These are phyloP conservation scores for Hyaloperonospora arabidopsidis DNA, from an alignment of 352 stramenopile genomes.

Conservation along the genomic window DNA sequence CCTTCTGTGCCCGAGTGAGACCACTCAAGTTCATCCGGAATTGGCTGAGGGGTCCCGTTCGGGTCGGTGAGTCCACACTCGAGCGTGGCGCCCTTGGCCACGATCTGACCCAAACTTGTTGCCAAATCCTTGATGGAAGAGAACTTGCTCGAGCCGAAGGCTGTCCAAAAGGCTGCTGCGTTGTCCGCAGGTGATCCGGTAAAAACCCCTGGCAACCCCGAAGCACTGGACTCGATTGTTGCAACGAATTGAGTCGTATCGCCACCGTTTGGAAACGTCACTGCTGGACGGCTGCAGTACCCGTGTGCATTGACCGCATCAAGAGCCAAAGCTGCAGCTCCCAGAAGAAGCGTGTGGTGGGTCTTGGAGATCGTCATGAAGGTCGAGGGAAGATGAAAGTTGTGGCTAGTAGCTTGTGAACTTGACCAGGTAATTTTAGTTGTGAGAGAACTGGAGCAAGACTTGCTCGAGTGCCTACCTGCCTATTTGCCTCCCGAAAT, in stretches of 20 bases:
- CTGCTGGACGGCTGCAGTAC: conserved; percentile 22
- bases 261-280: conserved; percentile 21
- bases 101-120: conserved; percentile 13
- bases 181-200: conserved; percentile 21
- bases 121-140: conserved; percentile 26
- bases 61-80: conserved; percentile 27
- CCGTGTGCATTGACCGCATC: conserved; percentile 27
- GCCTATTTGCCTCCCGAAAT: no score
- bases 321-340: conserved; percentile 10
- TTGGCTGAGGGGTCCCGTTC: conserved; percentile 18
- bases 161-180: conserved; percentile 23
- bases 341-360: conserved; percentile 4
- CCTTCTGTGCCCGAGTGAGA: conserved; percentile 18
- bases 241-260: conserved; percentile 36
- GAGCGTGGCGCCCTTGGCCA: conserved; percentile 16
- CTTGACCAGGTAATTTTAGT: conserved; percentile 18
- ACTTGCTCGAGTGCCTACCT: no score
- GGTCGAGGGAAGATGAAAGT: background rate
- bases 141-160: conserved; percentile 29
- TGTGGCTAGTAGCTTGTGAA: conserved; percentile 4
- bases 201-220: conserved; percentile 23
- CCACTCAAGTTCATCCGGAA: conserved; percentile 31
- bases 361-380: conserved; percentile 15
- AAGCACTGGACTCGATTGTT: conserved; percentile 30
- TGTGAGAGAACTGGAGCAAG: no score